Conservation (phyloP, 305 asterid genomes). For the Fraxinus baroniana region DNA sequence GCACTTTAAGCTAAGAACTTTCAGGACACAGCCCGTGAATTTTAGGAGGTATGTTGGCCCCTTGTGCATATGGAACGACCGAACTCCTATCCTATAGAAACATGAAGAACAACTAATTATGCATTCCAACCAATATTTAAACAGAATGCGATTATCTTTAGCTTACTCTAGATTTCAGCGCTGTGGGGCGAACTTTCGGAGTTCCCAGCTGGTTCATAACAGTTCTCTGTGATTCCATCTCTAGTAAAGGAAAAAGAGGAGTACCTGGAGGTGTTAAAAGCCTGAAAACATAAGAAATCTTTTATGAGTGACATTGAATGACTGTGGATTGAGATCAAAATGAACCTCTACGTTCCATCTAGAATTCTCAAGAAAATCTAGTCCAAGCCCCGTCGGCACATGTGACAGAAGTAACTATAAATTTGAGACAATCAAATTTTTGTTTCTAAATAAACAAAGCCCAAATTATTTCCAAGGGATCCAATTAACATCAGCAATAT, state of each 20-base stretch:
- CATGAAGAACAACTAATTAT: background rate
- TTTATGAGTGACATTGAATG: constrained; percentile 4
- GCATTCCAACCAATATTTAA: background rate
- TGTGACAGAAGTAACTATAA: background rate
- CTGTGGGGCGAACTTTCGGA: constrained; percentile 72
- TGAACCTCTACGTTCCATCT: background rate
- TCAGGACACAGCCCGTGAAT: background rate
- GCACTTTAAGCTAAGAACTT: background rate
- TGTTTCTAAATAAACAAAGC: background rate
- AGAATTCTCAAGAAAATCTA: background rate
- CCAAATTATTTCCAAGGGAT: background rate
- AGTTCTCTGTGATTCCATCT: constrained; percentile 77
- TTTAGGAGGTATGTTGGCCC: background rate
- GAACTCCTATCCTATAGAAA: background rate
- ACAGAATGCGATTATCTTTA: constrained; percentile 7
- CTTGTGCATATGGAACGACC: background rate
- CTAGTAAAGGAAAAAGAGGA: constrained; percentile 94
- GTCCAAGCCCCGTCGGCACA: constrained; percentile 1
- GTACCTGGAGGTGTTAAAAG: constrained; percentile 96
- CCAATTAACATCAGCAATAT: background rate
- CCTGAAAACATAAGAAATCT: constrained; percentile 50
- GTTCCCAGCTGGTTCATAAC: constrained; percentile 74
- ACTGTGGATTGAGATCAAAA: constrained; percentile 7
- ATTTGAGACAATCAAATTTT: background rate
- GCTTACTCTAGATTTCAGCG: constrained; percentile 84